Percentiles rank a stretch among this genome's conserved stretches.
phyloP scores from a whole-genome alignment of 2,329 filamentous ascomycete species.

The Ceratocystis alfenasii region DNA sequence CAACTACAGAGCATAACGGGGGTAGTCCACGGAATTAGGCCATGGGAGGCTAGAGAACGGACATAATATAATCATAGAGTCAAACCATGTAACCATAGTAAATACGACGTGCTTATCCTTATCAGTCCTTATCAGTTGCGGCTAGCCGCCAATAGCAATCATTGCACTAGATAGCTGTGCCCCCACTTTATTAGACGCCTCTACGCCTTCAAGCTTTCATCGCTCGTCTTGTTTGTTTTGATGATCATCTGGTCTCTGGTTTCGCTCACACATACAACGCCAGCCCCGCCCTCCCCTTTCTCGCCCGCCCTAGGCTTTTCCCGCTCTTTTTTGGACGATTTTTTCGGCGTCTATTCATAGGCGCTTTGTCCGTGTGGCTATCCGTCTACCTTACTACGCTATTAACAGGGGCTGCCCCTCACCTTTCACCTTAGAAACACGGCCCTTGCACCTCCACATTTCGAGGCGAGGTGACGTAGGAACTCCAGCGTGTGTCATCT shows the following conservation, averaged over 20 bases:
- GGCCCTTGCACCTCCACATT: constrained; percentile 11
- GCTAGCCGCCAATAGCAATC: not conserved
- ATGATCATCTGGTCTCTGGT: not conserved
- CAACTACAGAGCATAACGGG: not conserved
- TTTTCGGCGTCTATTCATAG: not conserved
- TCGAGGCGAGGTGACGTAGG: not conserved
- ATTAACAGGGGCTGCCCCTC: constrained; percentile 4
- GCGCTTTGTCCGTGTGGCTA: not conserved
- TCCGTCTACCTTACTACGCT: not conserved
- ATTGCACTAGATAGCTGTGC: not conserved
- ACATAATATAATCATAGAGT: not conserved
- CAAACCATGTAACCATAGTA: not conserved
- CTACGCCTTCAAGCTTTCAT: not conserved
- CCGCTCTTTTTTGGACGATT: too few species aligned
- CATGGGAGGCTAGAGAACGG: too few species aligned
- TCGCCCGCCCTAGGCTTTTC: not conserved
- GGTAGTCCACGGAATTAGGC: too few species aligned
- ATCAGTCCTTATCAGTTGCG: not conserved
- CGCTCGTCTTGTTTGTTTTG: not conserved
- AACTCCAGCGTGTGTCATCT: not conserved
- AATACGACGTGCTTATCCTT: not conserved
- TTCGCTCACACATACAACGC: not conserved
- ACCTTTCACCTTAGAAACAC: not conserved
- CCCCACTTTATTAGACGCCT: not conserved
- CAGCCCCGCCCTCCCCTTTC: not conserved